Conservation (phyloP, 2,329 filamentous ascomycete genomes). For the Aspergillus pseudoviridinutans region DNA sequence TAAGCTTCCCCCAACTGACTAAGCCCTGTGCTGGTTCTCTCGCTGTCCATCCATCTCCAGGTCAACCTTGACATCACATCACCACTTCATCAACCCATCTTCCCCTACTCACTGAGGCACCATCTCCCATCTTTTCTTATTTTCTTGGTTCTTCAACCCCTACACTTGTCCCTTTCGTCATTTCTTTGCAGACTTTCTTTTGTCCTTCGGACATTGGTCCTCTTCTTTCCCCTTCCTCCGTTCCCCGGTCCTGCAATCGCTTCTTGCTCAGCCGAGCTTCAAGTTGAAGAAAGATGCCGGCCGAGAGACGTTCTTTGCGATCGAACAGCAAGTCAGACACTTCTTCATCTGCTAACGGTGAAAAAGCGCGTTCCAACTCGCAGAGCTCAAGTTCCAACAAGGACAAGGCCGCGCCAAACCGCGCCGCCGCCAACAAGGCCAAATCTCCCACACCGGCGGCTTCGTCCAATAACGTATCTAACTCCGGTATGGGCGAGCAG, state of each 20-base stretch:
- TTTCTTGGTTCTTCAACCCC: background rate
- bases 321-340: slow-evolving; percentile 46
- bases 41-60: slow-evolving; percentile 25
- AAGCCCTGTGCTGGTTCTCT: slow-evolving; percentile 31
- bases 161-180: slow-evolving; percentile 10
- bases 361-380: slow-evolving; percentile 42
- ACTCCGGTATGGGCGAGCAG: slow-evolving; percentile 57
- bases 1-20: slow-evolving; percentile 28
- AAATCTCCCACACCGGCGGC: slow-evolving; percentile 36
- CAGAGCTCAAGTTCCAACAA: slow-evolving; percentile 42
- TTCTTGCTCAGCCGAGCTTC: slow-evolving; percentile 28
- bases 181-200: slow-evolving; percentile 14
- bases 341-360: slow-evolving; percentile 46
- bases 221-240: slow-evolving; percentile 24
- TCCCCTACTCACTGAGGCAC: slow-evolving; percentile 7
- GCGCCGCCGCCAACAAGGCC: slow-evolving; percentile 41
- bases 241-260: slow-evolving; percentile 23
- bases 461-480: slow-evolving; percentile 32
- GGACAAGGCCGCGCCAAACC: slow-evolving; percentile 43
- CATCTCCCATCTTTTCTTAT: slow-evolving; percentile 20
- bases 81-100: slow-evolving; percentile 24
- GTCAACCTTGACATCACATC: slow-evolving; percentile 39
- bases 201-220: slow-evolving; percentile 13
- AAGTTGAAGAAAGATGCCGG: slow-evolving; percentile 42
- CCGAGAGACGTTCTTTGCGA: slow-evolving; percentile 44